Conservation (phyloP, 2,329 filamentous ascomycete genomes). For the Claviceps digitariae region DNA sequence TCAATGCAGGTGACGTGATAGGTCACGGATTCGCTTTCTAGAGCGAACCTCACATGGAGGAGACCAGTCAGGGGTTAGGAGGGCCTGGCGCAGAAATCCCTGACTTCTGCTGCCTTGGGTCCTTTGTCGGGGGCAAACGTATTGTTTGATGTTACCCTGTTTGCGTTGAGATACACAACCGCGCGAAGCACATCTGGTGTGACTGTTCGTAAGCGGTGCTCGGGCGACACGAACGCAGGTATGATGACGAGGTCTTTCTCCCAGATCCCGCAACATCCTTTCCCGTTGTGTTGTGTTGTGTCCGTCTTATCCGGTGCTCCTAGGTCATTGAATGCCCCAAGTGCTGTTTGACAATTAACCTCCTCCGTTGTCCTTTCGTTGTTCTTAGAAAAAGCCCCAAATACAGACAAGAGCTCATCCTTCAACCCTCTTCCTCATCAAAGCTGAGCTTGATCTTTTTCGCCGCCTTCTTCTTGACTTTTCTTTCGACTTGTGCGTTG, state of each 20-base stretch:
- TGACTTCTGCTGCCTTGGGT: neutral
- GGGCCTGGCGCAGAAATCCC: neutral
- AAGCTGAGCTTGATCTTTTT: conserved; percentile 59
- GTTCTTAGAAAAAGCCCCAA: neutral
- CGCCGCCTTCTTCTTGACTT: conserved; percentile 34
- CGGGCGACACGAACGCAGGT: neutral
- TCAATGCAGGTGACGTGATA: neutral
- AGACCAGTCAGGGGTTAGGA: neutral
- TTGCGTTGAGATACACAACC: conserved; percentile 2
- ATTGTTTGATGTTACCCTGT: neutral
- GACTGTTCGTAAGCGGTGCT: neutral
- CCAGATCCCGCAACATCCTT: neutral
- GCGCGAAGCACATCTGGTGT: conserved; percentile 1
- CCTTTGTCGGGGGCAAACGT: neutral
- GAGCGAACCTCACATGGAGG: neutral
- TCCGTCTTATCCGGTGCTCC: neutral
- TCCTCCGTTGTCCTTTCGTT: no score
- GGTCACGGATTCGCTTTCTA: neutral
- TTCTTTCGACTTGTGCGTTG: conserved; percentile 17
- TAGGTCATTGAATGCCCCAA: neutral
- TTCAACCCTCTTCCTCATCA: conserved; percentile 30
- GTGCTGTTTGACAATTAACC: no score
- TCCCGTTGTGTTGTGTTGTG: neutral
- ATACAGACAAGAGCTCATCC: neutral
- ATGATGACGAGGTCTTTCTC: neutral